phyloP scores from a whole-genome alignment of 768 basidiomycete species.

The Leccinum broughii region DNA sequence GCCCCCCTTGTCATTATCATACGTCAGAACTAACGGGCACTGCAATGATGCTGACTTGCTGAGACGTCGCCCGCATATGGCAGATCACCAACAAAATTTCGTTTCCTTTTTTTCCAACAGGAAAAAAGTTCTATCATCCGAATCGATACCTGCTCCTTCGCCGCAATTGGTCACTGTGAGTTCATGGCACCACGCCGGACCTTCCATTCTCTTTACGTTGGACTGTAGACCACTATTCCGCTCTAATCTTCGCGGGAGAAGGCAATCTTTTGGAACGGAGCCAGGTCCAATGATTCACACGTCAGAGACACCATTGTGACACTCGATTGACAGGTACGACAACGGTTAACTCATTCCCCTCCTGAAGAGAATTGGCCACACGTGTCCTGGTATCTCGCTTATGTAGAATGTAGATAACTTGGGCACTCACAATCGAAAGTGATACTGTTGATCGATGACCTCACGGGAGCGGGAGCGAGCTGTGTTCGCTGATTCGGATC shows the following conservation, averaged over 20 bases:
- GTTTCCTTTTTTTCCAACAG: not conserved
- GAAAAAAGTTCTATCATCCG: not conserved
- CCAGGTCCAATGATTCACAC: conserved; percentile 22
- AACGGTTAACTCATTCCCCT: conserved; percentile 11
- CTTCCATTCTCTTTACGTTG: conserved; percentile 2
- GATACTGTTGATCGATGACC: conserved; percentile 14
- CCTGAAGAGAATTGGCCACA: conserved; percentile 1
- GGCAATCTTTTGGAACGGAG: conserved; percentile 1
- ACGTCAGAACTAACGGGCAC: not conserved
- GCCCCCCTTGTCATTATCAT: conserved; percentile 1
- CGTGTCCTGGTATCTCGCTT: conserved; percentile 14
- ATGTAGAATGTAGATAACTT: conserved; percentile 6
- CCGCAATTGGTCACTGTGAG: not conserved
- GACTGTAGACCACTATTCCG: conserved; percentile 1
- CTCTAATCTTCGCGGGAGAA: conserved; percentile 33
- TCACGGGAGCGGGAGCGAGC: conserved; percentile 2
- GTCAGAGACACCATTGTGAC: conserved; percentile 5
- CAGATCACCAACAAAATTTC: not conserved
- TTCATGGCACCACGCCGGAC: not conserved
- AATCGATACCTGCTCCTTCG: not conserved
- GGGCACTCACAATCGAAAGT: not conserved
- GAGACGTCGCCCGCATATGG: not conserved
- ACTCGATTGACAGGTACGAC: conserved; percentile 10
- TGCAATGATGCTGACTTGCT: not conserved
- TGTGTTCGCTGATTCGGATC: not conserved